These are phyloP conservation scores for Carex myosuroides DNA, from an alignment of 176 grass and related monocot species.

Conservation along the genomic window DNA sequence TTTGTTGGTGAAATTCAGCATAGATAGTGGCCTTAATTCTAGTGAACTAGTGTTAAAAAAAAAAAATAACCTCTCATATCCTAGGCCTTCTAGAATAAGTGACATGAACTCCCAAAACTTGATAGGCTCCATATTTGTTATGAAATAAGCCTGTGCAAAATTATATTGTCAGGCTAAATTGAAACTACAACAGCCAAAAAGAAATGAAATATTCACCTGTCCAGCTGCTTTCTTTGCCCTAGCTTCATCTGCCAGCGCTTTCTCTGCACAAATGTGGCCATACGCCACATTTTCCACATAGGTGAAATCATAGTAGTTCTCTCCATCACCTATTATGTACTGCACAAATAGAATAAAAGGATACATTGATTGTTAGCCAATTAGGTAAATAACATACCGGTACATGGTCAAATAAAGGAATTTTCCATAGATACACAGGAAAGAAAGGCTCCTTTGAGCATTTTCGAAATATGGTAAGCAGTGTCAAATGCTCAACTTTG, in stretches of 20 bases:
- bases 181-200: background rate
- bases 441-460: background rate
- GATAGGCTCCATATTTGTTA: constrained; percentile 92
- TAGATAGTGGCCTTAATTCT: background rate
- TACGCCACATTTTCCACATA: constrained; percentile 98
- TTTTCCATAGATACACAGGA: background rate
- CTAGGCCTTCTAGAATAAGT: constrained; percentile 90
- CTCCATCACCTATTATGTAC: constrained; percentile 97
- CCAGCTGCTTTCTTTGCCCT: constrained; percentile 73
- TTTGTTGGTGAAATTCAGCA: background rate
- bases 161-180: constrained; percentile 17
- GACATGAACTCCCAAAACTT: constrained; percentile 99
- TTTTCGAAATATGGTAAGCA: background rate
- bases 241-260: constrained; percentile 70
- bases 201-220: constrained; percentile 33
- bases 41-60: background rate
- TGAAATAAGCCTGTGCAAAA: constrained; percentile 69
- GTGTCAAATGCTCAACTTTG: background rate
- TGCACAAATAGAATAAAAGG: constrained; percentile 21
- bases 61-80: constrained; percentile 75
- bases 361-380: background rate
- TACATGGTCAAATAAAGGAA: background rate
- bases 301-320: constrained; percentile 91
- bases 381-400: background rate
- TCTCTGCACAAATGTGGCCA: constrained; percentile 86